Conservation (phyloP, 2,329 filamentous ascomycete genomes). For the Arthrobotrys sphaeroides region DNA sequence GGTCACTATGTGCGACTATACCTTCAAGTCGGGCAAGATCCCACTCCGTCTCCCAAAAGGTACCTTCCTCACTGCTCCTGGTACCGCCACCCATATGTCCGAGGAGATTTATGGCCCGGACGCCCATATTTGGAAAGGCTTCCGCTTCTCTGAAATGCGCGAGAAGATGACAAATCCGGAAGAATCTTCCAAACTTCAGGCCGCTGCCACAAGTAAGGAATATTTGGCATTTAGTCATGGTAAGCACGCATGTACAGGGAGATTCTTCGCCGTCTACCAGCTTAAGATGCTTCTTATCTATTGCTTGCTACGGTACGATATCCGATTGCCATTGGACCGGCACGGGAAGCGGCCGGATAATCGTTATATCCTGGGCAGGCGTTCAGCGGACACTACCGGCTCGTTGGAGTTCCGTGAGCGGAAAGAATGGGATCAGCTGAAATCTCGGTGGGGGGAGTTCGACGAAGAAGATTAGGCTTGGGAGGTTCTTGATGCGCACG, state of each 20-base stretch:
- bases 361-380: conserved; percentile 27
- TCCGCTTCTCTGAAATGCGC: conserved; percentile 62
- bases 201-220: conserved; percentile 59
- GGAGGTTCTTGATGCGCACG: too few relatives aligned
- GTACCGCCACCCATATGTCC: conserved; percentile 58
- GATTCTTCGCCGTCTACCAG: conserved; percentile 62
- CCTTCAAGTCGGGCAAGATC: conserved; percentile 11
- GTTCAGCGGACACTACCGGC: conserved; percentile 30
- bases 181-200: conserved; percentile 50
- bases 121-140: conserved; percentile 62
- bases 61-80: conserved; percentile 54
- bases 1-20: background rate
- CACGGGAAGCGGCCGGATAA: conserved; percentile 39
- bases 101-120: conserved; percentile 59
- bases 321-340: conserved; percentile 56
- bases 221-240: conserved; percentile 62
- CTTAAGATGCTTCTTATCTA: conserved; percentile 61
- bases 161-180: conserved; percentile 57
- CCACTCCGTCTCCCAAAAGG: conserved; percentile 33
- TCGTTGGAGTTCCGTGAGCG: conserved; percentile 41
- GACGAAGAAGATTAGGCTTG: background rate
- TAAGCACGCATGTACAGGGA: conserved; percentile 61
- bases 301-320: conserved; percentile 61
- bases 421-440: conserved; percentile 19
- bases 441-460: background rate